These are phyloP conservation scores for Psilocybe tampanensis DNA, from an alignment of 768 basidiomycete genomes.

Conservation along the genomic window DNA sequence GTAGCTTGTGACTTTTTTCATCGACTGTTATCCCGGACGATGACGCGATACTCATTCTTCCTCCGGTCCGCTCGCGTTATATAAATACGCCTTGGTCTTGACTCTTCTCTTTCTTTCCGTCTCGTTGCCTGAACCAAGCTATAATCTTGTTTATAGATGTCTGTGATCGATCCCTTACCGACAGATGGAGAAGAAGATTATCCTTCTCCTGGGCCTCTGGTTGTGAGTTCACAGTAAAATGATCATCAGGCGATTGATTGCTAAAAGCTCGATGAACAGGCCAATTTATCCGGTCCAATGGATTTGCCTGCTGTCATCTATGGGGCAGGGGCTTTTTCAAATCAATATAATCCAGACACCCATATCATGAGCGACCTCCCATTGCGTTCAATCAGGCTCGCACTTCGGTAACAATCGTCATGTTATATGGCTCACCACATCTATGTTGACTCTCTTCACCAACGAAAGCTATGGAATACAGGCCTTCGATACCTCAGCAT, in stretches of 20 bases:
- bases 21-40: constrained; percentile 12
- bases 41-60: constrained; percentile 15
- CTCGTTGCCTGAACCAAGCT: not conserved
- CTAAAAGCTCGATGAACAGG: not conserved
- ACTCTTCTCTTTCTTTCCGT: not conserved
- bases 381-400: constrained; percentile 69
- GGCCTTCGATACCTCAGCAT: constrained; percentile 82
- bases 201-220: constrained; percentile 37
- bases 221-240: constrained; percentile 36
- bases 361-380: constrained; percentile 59
- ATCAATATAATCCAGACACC: constrained; percentile 64
- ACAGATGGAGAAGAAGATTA: constrained; percentile 36
- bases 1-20: not conserved
- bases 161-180: constrained; percentile 14
- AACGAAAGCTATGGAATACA: constrained; percentile 70
- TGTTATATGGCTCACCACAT: not conserved
- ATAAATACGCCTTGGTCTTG: not conserved
- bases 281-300: constrained; percentile 33
- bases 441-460: not conserved
- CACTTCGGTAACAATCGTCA: constrained; percentile 58
- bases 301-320: constrained; percentile 57
- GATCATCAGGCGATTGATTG: not conserved
- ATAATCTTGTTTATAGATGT: not conserved
- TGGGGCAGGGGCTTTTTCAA: constrained; percentile 73
- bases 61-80: constrained; percentile 2